phyloP scores from a whole-genome alignment of 2,329 filamentous ascomycete genomes.

The Sporothrix variecibatus region DNA sequence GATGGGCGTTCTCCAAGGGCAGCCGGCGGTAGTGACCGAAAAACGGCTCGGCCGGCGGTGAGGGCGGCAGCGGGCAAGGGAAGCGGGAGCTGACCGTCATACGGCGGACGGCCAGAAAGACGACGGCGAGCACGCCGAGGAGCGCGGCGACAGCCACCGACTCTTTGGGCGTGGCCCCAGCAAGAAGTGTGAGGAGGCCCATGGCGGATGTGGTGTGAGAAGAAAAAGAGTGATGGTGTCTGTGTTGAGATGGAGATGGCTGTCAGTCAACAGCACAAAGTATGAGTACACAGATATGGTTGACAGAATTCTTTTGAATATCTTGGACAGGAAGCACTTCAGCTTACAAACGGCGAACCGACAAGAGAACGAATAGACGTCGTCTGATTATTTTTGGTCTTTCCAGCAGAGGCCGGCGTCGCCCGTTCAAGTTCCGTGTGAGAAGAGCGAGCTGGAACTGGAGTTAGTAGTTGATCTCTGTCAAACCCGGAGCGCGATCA shows the following conservation, averaged over 20 bases:
- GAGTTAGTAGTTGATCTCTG: too few species aligned
- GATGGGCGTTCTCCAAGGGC: constrained; percentile 6
- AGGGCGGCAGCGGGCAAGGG: constrained; percentile 14
- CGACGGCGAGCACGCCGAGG: background rate
- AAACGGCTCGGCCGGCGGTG: background rate
- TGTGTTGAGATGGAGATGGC: background rate
- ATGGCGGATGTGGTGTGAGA: background rate
- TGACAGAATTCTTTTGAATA: constrained; percentile 6
- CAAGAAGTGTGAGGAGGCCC: background rate
- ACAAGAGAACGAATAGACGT: background rate
- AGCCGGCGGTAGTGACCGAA: constrained; percentile 16
- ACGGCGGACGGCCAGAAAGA: background rate
- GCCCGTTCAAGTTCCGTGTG: background rate
- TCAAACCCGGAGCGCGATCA: background rate
- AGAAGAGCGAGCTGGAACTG: background rate
- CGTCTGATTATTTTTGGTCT: background rate
- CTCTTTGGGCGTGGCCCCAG: constrained; percentile 1
- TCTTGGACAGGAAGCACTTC: background rate
- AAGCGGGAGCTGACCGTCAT: background rate
- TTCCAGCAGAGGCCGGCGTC: background rate
- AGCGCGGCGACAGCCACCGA: background rate
- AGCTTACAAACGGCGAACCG: background rate
- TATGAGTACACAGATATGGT: background rate
- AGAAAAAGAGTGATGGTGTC: background rate
- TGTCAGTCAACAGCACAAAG: background rate